Percentiles rank a stretch among this genome's conserved stretches.
Conservation (phyloP, 1,284 basidiomycete genomes). For the Leccinum proliferum region DNA sequence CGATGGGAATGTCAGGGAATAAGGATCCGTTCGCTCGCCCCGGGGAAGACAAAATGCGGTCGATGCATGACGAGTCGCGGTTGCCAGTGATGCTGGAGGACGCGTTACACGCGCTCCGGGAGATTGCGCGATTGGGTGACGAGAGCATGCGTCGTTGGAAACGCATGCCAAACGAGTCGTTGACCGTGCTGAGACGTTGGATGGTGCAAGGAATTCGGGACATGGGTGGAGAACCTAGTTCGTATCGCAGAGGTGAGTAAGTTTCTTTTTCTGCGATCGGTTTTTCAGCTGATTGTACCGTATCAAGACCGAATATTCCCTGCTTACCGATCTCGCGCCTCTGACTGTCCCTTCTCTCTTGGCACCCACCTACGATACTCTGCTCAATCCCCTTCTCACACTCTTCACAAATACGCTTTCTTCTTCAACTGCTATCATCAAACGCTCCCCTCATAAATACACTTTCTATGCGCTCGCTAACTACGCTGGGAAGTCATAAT, state of each 20-base stretch:
- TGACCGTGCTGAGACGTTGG: conserved; percentile 59
- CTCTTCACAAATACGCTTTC: conserved; percentile 59
- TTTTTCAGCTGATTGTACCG: conserved; percentile 6
- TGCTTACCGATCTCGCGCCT: conserved; percentile 57
- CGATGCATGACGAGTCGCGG: too few relatives aligned
- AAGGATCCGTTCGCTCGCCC: too few relatives aligned
- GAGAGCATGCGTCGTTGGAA: too few relatives aligned
- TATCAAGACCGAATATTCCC: conserved; percentile 45
- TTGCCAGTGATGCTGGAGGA: too few relatives aligned
- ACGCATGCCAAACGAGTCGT: conserved; percentile 60
- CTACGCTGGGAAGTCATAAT: conserved; percentile 70
- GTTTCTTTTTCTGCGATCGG: neutral
- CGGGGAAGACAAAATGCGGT: too few relatives aligned
- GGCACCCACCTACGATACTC: conserved; percentile 50
- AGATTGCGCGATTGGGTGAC: too few relatives aligned
- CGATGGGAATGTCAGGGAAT: too few relatives aligned
- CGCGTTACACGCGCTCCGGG: too few relatives aligned
- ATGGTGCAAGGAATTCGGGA: conserved; percentile 61
- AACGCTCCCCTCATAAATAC: conserved; percentile 80
- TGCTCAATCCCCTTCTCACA: conserved; percentile 57
- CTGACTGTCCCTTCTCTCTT: conserved; percentile 44
- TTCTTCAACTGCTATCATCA: conserved; percentile 62
- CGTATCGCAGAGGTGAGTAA: conserved; percentile 54
- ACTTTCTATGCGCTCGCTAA: conserved; percentile 74
- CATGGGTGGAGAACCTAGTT: conserved; percentile 59